Evolutionary conservation across 176 grass and related monocot genomes (phyloP), one percentile per base, ranked within the genome.

Genomic region (Phoenix dactylifera): DNA sequence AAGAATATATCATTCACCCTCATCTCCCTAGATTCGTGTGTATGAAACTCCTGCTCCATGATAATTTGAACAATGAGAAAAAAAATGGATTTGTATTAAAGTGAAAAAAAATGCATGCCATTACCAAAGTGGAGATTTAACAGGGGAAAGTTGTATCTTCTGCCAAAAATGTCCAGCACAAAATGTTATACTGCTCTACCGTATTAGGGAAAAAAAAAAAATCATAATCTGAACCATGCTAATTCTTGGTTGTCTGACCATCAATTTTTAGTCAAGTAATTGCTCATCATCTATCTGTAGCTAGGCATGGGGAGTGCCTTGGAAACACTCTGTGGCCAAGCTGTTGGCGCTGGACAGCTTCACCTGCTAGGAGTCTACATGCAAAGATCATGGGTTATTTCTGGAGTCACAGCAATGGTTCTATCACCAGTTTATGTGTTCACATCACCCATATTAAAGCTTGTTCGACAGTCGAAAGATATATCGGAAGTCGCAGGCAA

Each of bases 261-360:
- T 50, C 32, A 30, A 72, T 25, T 50, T 28, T 15, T 30, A 29
- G 15, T 51, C 16, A 53, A 53, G 1, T 24, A 60, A 16, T 50
- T 51, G 3, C 2, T 51, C 64, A 39, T 67, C 25, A 52, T 35
- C 26, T 22, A 15, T 44, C 35, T 25, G 71, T 65, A 85, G 89
- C 54, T 85, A 0, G 89, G 89, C 55, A 95, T 86, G 89, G 85
- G 89, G 15, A 89, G 85, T 69, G 89, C 79, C 5, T 69, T 95
- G 32, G 89, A 95, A 70, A 95, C 85, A 18, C 79, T 89, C 63
- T 95, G 73, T 51, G 89, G 89, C 0, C 89, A 89, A 76, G 89
- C 79, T 5, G 76, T 86, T 32, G 82, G 85, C 0, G 85, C 85
- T 0, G 75, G 75, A 19, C 78, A 95, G 68, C 54, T 74, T 16